These are phyloP conservation scores for Tetrahymena elliotti DNA, from an alignment of 73 alveolate species.

Conservation along the genomic window DNA sequence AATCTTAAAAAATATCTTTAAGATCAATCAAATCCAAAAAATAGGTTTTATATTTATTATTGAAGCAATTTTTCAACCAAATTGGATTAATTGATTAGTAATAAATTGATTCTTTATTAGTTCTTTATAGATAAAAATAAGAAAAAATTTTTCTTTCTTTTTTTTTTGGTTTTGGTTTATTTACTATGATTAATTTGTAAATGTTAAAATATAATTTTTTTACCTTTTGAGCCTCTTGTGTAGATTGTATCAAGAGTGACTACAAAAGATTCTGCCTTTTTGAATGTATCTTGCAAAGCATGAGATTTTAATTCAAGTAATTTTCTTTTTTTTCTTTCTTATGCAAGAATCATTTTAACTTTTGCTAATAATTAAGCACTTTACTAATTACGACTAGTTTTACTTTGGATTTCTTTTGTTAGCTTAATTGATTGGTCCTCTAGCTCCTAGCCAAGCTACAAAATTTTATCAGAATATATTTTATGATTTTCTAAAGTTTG, in stretches of 20 bases:
- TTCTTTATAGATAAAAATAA: no score
- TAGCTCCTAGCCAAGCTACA: background rate
- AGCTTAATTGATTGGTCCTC: conserved; percentile 6
- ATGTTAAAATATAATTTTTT: no score
- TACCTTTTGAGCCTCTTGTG: conserved; percentile 27
- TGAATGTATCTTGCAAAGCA: conserved; percentile 26
- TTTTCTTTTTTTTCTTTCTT: conserved; percentile 37
- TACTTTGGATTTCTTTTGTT: conserved; percentile 4
- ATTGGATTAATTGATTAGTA: no score
- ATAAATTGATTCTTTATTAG: no score
- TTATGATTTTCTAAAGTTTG: conserved; percentile 5
- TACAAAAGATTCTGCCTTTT: conserved; percentile 13
- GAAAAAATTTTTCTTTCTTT: no score
- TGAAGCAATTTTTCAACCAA: no score
- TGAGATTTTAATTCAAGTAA: background rate
- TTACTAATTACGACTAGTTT: conserved; percentile 7
- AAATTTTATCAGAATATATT: background rate
- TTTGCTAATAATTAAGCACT: background rate
- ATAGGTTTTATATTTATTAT: no score
- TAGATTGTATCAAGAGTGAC: conserved; percentile 14
- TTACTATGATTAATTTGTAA: no score
- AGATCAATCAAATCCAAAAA: no score
- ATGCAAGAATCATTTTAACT: conserved; percentile 3
- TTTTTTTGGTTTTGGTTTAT: no score
- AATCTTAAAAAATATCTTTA: no score